Evolutionary conservation across 345 rosid genomes (phyloP), one percentile per base, ranked within the genome.

Genomic region (Lepidium sativum): DNA sequence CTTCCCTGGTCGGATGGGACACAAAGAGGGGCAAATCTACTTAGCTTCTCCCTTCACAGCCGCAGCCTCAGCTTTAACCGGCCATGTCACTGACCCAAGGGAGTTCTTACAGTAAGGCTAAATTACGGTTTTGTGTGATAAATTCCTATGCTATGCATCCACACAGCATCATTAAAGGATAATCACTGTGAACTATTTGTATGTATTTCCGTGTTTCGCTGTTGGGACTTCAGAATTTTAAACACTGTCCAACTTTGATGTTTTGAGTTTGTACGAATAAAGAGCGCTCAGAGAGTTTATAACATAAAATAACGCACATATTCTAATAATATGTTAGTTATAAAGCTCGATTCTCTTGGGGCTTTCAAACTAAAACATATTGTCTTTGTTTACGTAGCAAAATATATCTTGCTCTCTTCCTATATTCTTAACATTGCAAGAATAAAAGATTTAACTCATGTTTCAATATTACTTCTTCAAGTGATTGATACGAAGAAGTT

Each of bases 1-100:
- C 81, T 94, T 94, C 84, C 99, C 99, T 0, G 99, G 99, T 10
- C 80, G 97, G 56, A 94, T 94, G 99, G 99, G 99, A 31, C 97
- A 94, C 84, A 94, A 71, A 79, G 99, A 94, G 86, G 99, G 99
- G 18, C 91, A 91, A 78, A 86, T 94, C 41, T 91, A 94, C 77
- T 84, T 91, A 17, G 99, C 96, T 20, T 94, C 99, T 9, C 97
- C 97, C 0, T 91, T 76, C 71, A 94, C 97, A 0, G 97, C 99
- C 4, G 99, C 99, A 12, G 97, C 99, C 11, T 90, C 99, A 11
- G 99, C 97, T 40, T 73, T 94, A 78, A 94, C 96, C 0, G 99
- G 99, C 37, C 77, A 67, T 66, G 97, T 94, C 54, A 85, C 92
- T n/a, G 99, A 91, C 76, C 99, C 99, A 11, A 85, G 99, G 59